A percentile compares a stretch with the other conserved stretches of the same genome.
These are phyloP conservation scores for Fusarium tupiense DNA, from an alignment of 2,329 filamentous ascomycete species.

Conservation along the genomic window DNA sequence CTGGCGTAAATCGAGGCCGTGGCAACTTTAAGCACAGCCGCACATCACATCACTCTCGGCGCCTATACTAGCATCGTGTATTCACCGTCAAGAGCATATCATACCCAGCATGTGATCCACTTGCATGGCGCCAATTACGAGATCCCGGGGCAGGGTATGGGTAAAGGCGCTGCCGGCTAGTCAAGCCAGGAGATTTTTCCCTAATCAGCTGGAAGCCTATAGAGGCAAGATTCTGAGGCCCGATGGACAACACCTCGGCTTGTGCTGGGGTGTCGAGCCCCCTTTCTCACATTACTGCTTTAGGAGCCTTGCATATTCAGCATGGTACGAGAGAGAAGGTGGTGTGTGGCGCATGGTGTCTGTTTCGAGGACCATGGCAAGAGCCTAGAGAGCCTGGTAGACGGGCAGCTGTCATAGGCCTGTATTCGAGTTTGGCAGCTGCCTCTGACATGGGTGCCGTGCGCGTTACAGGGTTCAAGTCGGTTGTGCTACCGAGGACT, in stretches of 20 bases:
- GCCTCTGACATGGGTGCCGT: neutral
- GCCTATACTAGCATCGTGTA: slow-evolving; percentile 8
- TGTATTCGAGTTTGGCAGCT: slow-evolving; percentile 1
- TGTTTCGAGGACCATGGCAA: slow-evolving; percentile 3
- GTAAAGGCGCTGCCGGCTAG: slow-evolving; percentile 4
- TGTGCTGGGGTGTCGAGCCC: slow-evolving; percentile 29
- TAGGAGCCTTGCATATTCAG: slow-evolving; percentile 38
- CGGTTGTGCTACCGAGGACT: slow-evolving; percentile 25
- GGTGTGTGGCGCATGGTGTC: slow-evolving; percentile 29
- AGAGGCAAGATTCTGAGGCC: slow-evolving; percentile 12
- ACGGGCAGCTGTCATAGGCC: neutral
- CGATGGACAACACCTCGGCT: slow-evolving; percentile 18
- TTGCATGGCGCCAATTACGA: slow-evolving; percentile 38
- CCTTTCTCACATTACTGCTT: slow-evolving; percentile 34
- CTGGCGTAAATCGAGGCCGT: neutral
- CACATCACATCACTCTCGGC: slow-evolving; percentile 4
- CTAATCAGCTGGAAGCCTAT: neutral
- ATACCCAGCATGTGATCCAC: slow-evolving; percentile 39
- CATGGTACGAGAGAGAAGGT: slow-evolving; percentile 38
- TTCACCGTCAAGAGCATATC: slow-evolving; percentile 1
- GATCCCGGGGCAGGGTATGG: slow-evolving; percentile 13
- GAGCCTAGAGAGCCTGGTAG: slow-evolving; percentile 9
- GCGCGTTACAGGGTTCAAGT: slow-evolving; percentile 11
- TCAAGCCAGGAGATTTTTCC: slow-evolving; percentile 1
- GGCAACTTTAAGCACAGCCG: neutral